A percentile compares a stretch with the other conserved stretches of the same genome.
phyloP scores from a whole-genome alignment of 2,329 filamentous ascomycete species.

The Arthrobotrys iridis region DNA sequence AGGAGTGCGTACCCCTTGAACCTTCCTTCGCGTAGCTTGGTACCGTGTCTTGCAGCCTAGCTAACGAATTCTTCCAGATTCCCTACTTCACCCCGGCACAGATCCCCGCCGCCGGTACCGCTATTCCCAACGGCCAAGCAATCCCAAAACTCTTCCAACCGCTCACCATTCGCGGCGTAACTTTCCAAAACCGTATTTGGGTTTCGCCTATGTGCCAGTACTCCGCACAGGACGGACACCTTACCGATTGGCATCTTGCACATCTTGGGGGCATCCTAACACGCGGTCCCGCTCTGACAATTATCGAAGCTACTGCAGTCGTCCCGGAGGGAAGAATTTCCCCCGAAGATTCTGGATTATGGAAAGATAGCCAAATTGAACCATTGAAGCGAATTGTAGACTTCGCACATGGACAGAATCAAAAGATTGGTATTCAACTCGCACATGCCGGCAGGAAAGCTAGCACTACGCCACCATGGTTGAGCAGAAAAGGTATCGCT shows the following conservation, averaged over 20 bases:
- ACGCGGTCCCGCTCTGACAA: slow-evolving; percentile 76
- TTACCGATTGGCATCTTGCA: slow-evolving; percentile 82
- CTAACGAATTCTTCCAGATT: slow-evolving; percentile 56
- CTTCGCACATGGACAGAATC: slow-evolving; percentile 80
- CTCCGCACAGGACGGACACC: slow-evolving; percentile 74
- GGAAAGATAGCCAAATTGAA: slow-evolving; percentile 83
- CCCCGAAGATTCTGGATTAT: slow-evolving; percentile 80
- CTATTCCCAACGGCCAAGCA: slow-evolving; percentile 64
- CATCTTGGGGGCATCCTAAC: slow-evolving; percentile 82
- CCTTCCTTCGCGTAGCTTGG: neutral
- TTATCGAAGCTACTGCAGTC: slow-evolving; percentile 82
- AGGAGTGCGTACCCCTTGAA: slow-evolving; percentile 28
- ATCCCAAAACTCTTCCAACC: slow-evolving; percentile 66
- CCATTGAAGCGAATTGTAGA: slow-evolving; percentile 76
- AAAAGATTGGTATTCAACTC: slow-evolving; percentile 81
- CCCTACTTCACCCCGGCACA: slow-evolving; percentile 67
- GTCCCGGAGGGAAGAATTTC: slow-evolving; percentile 81
- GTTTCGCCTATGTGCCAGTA: slow-evolving; percentile 75
- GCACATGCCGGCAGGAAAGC: slow-evolving; percentile 81
- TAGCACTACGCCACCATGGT: slow-evolving; percentile 72
- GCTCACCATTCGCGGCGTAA: slow-evolving; percentile 64
- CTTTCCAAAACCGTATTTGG: slow-evolving; percentile 74
- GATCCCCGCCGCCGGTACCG: slow-evolving; percentile 63
- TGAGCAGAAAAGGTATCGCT: slow-evolving; percentile 68
- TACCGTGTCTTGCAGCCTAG: slow-evolving; percentile 8